Conservation (phyloP, 1,284 basidiomycete species). For the Apiotrichum montevideense region DNA sequence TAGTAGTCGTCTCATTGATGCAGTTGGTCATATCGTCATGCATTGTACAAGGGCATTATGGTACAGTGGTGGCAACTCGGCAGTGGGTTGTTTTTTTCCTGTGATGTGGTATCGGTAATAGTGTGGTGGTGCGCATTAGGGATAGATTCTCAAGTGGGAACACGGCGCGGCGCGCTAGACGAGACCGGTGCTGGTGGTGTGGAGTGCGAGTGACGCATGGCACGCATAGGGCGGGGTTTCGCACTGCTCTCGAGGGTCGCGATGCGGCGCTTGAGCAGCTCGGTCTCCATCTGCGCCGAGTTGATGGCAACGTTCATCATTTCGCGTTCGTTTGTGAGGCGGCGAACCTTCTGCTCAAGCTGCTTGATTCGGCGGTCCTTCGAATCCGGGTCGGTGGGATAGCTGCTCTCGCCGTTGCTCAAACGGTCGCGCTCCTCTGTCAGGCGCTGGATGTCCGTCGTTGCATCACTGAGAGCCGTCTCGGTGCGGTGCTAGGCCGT, state of each 20-base stretch:
- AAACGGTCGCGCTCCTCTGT: neutral
- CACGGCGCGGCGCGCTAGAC: neutral
- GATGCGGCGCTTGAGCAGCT: neutral
- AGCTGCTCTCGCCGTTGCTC: no score
- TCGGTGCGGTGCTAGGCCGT: neutral
- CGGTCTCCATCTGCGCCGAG: constrained; percentile 2
- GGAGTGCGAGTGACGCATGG: no score
- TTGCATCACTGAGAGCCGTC: neutral
- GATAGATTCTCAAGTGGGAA: neutral
- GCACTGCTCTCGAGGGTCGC: neutral
- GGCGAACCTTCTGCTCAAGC: constrained; percentile 5
- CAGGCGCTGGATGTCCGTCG: neutral
- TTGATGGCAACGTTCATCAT: neutral
- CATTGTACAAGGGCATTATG: neutral
- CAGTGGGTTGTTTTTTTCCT: no score
- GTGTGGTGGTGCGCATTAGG: no score
- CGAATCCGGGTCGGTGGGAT: neutral
- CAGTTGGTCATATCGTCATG: neutral
- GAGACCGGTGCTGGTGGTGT: no score
- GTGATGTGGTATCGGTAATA: no score
- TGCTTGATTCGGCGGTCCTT: constrained; percentile 2
- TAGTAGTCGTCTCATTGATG: neutral
- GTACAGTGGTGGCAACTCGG: neutral
- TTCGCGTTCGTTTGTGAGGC: neutral
- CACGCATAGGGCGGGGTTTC: no score